Percentiles rank a stretch among this genome's conserved stretches.
Evolutionary conservation across 148 eudicot species (phyloP).

Genomic region (Silene conica): DNA sequence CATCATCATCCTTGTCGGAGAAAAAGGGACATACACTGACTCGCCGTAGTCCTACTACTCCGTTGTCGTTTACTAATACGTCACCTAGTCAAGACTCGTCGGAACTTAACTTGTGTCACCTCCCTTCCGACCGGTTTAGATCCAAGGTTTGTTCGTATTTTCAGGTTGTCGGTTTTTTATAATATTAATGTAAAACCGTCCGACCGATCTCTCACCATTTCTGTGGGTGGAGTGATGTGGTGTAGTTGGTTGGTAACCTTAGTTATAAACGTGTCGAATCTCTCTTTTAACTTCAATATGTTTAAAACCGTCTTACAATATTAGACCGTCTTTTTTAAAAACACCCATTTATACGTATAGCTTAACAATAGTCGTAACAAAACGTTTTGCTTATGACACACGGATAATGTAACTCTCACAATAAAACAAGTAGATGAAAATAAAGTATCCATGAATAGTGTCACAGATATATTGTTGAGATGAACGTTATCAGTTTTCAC

Average conservation of each 20-base stretch:
- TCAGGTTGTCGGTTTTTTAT: neutral
- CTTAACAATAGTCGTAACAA: no score
- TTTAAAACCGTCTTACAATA: neutral
- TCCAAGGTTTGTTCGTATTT: neutral
- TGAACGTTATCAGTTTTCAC: no score
- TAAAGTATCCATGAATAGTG: no score
- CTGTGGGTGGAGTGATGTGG: neutral
- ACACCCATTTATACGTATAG: no score
- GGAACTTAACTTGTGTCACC: neutral
- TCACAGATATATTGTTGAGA: no score
- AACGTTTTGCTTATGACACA: no score
- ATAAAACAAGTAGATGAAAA: no score
- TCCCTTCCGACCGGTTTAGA: neutral
- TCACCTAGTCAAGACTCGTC: neutral
- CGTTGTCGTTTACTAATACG: neutral
- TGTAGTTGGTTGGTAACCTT: neutral
- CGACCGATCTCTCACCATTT: neutral
- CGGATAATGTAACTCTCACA: no score
- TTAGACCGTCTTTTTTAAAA: no score
- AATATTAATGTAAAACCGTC: no score
- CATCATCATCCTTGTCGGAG: conserved; percentile 5
- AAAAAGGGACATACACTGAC: conserved; percentile 7
- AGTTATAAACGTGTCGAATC: conserved; percentile 2
- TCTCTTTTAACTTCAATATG: no score
- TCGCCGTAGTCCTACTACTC: conserved; percentile 40